Evolutionary conservation across 495 filamentous ascomycete genomes (phyloP).

Genomic region (Tuber microsphaerosporum): DNA sequence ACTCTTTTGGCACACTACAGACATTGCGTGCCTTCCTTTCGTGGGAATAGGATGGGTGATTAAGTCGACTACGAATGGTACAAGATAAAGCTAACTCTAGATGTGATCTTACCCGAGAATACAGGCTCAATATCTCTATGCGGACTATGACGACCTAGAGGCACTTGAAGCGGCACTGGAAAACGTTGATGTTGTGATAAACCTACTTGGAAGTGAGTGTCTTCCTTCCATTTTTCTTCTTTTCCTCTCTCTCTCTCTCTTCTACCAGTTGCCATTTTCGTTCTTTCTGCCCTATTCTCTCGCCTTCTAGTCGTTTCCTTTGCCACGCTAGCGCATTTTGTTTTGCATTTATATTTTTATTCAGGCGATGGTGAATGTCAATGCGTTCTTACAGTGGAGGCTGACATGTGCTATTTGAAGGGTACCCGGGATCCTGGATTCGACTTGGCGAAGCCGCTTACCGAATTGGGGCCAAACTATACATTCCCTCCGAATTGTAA

Average conservation of each 20-base stretch:
- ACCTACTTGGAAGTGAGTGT: slow-evolving; percentile 34
- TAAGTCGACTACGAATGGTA: background rate
- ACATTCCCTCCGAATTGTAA: slow-evolving; percentile 36
- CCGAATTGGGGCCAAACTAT: slow-evolving; percentile 30
- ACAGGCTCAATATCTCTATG: slow-evolving; percentile 29
- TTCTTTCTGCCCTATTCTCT: background rate
- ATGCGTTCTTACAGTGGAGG: slow-evolving; percentile 24
- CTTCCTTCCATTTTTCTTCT: background rate
- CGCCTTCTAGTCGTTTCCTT: slow-evolving; percentile 8
- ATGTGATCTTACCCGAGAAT: background rate
- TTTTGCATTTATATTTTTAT: slow-evolving; percentile 16
- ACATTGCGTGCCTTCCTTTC: slow-evolving; percentile 1
- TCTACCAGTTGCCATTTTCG: slow-evolving; percentile 13
- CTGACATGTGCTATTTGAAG: slow-evolving; percentile 37
- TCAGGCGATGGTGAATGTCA: slow-evolving; percentile 19
- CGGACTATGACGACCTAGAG: slow-evolving; percentile 29
- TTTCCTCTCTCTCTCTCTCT: slow-evolving; percentile 4
- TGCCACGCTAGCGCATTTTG: slow-evolving; percentile 4
- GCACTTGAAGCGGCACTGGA: slow-evolving; percentile 24
- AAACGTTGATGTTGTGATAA: slow-evolving; percentile 30
- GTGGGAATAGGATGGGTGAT: background rate
- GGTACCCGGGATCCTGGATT: slow-evolving; percentile 32
- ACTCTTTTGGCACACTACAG: background rate
- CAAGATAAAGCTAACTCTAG: slow-evolving; percentile 10
- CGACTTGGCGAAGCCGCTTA: slow-evolving; percentile 35